Evolutionary conservation across 208 protist species (phyloP).

Genomic region (Polymyxa betae): DNA sequence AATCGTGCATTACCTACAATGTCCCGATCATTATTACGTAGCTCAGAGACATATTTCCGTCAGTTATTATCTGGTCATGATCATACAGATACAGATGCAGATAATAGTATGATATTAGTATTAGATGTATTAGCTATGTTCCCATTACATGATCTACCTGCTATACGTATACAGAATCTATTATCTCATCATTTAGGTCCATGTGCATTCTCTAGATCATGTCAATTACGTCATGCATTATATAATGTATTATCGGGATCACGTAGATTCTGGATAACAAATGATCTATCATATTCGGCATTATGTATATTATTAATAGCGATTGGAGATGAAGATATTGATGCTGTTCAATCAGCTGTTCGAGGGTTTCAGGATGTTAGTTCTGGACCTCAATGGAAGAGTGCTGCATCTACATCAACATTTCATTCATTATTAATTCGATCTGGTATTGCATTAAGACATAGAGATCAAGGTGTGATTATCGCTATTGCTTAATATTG

Average conservation of each 20-base stretch:
- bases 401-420: not conserved
- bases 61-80: constrained; percentile 8
- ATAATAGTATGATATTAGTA: not conserved
- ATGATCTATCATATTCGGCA: not conserved
- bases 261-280: constrained; percentile 9
- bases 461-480: not conserved
- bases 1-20: constrained; percentile 24
- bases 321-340: constrained; percentile 6
- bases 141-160: constrained; percentile 10
- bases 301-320: not conserved
- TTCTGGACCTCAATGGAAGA: constrained; percentile 41
- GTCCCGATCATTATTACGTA: not conserved
- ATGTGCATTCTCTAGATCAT: not conserved
- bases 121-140: constrained; percentile 26
- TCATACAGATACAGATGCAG: no score
- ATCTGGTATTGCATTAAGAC: not conserved
- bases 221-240: not conserved
- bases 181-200: not conserved
- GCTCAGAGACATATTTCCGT: constrained; percentile 38
- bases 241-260: not conserved
- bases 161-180: not conserved
- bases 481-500: not conserved
- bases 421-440: constrained; percentile 8
- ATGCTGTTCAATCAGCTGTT: not conserved
- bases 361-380: constrained; percentile 8